Percentiles rank a stretch among this genome's conserved stretches.
Conservation (phyloP, 2,329 filamentous ascomycete genomes). For the Epichloe gansuensis region DNA sequence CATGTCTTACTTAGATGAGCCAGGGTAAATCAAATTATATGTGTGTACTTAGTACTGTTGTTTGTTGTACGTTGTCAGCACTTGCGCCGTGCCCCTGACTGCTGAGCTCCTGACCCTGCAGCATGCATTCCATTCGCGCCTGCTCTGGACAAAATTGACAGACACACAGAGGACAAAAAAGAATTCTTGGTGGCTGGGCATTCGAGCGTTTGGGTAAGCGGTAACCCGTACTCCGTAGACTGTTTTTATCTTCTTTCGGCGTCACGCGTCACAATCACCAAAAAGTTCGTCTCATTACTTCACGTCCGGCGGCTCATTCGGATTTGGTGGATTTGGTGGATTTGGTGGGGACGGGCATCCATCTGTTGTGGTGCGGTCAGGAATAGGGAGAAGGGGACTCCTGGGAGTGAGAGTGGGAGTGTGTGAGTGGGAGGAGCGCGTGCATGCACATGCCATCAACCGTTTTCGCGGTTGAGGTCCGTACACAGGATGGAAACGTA, state of each 20-base stretch:
- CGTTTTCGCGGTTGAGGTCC: background rate
- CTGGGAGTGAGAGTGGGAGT: no score
- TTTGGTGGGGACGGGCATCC: background rate
- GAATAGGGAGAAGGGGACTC: no score
- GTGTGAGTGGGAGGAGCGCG: no score
- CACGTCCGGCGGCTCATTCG: background rate
- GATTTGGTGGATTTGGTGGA: background rate
- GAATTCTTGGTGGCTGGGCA: background rate
- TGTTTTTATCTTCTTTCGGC: background rate
- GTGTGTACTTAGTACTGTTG: no score
- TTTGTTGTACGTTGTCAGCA: background rate
- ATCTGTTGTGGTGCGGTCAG: background rate
- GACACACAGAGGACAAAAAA: background rate
- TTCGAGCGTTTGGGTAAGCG: background rate
- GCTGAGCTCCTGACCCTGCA: background rate
- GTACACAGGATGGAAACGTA: slow-evolving; percentile 3
- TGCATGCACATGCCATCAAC: slow-evolving; percentile 1
- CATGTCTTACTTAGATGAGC: no score
- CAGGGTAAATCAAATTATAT: no score
- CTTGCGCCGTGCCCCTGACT: background rate
- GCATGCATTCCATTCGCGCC: background rate
- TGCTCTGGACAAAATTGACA: background rate
- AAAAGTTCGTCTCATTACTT: background rate
- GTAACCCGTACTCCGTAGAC: no score
- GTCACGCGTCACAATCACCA: background rate